Conservation (phyloP, 805 yeast genomes). For the Wickerhamiella kurtzmanii region DNA sequence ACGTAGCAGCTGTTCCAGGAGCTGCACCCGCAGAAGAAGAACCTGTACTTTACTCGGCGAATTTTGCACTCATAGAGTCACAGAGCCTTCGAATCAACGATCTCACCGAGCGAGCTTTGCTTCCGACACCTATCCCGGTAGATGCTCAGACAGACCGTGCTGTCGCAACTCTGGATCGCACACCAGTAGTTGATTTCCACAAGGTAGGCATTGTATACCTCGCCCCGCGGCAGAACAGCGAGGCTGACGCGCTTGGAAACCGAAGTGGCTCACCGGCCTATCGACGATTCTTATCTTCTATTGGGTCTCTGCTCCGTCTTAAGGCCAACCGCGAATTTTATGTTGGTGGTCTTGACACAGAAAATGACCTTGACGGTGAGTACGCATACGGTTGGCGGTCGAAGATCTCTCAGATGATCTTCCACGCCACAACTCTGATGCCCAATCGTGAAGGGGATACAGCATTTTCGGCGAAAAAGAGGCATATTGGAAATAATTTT, state of each 20-base stretch:
- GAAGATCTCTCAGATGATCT: conserved; percentile 55
- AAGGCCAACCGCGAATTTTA: conserved; percentile 40
- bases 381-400: conserved; percentile 62
- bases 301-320: conserved; percentile 51
- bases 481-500: conserved; percentile 77
- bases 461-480: conserved; percentile 44
- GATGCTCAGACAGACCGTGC: conserved; percentile 40
- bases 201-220: conserved; percentile 69
- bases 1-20: background rate
- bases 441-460: conserved; percentile 37
- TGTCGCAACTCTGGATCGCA: conserved; percentile 49
- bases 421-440: conserved; percentile 76
- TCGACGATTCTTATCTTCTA: conserved; percentile 39
- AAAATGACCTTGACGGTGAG: conserved; percentile 58
- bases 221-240: conserved; percentile 51
- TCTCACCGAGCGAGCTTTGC: background rate
- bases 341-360: conserved; percentile 71
- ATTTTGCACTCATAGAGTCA: conserved; percentile 6
- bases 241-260: conserved; percentile 51
- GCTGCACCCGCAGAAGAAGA: background rate
- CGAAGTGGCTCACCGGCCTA: conserved; percentile 49
- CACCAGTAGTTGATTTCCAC: conserved; percentile 65
- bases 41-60: conserved; percentile 5
- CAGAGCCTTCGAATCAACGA: conserved; percentile 5
- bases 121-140: conserved; percentile 34